Evolutionary conservation across 192 early-diverging fungal genomes (phyloP).

Genomic region (Gryganskiella cystojenkinii): DNA sequence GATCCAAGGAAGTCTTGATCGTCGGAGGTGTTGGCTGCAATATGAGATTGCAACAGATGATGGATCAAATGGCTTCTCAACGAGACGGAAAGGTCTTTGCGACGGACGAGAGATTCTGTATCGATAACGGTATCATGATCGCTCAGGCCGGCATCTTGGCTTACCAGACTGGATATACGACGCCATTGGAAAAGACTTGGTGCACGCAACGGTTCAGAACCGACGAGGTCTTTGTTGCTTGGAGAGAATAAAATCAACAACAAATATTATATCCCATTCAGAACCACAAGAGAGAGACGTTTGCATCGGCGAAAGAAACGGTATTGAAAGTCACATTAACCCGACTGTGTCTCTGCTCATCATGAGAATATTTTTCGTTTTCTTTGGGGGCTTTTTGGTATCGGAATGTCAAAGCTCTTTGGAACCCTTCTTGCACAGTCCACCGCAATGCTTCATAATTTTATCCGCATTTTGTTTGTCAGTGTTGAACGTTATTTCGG

Average conservation of each 20-base stretch:
- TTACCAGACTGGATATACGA: conserved; percentile 85
- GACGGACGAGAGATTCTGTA: conserved; percentile 98
- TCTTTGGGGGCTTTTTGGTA: too few species aligned
- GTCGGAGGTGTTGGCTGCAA: conserved; percentile 99
- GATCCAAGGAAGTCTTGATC: conserved; percentile 88
- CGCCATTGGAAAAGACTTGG: conserved; percentile 84
- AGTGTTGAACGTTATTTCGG: too few species aligned
- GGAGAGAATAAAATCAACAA: conserved; percentile 74
- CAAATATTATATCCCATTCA: too few species aligned
- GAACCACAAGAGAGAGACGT: too few species aligned
- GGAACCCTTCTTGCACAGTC: too few species aligned
- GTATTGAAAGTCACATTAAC: too few species aligned
- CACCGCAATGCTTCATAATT: too few species aligned
- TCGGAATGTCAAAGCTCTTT: too few species aligned
- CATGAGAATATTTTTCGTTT: too few species aligned
- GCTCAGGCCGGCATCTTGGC: conserved; percentile 94
- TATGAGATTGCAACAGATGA: conserved; percentile 95
- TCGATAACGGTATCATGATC: conserved; percentile 99
- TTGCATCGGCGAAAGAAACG: too few species aligned
- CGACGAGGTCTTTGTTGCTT: conserved; percentile 85
- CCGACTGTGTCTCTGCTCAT: too few species aligned
- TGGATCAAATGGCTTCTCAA: conserved; percentile 93
- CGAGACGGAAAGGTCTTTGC: conserved; percentile 91
- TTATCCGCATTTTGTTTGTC: too few species aligned
- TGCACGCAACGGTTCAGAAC: conserved; percentile 96